Conservation (phyloP, 2,329 filamentous ascomycete genomes). For the Ophiostoma pallidulum region DNA sequence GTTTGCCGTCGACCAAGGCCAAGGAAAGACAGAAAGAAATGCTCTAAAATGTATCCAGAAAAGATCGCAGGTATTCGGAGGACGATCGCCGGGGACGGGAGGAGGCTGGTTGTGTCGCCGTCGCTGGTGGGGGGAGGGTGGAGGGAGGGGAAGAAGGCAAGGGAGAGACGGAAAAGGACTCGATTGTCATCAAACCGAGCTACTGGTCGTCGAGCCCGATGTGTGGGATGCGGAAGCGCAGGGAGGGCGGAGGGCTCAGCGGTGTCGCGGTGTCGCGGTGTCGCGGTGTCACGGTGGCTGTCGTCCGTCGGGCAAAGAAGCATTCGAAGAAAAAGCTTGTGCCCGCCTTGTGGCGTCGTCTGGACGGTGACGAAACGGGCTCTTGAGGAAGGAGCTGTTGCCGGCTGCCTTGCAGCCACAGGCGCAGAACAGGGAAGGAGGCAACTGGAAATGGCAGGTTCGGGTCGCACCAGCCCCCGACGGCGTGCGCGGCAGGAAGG, state of each 20-base stretch:
- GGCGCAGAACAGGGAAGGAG: background rate
- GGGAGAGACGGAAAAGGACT: background rate
- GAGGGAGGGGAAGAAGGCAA: background rate
- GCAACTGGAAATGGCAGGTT: background rate
- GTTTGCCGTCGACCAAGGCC: background rate
- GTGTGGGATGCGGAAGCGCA: conserved; percentile 3
- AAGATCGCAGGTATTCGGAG: no score
- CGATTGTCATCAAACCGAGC: background rate
- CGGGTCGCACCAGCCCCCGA: conserved; percentile 2
- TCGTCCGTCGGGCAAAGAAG: no score
- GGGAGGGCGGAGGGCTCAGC: no score
- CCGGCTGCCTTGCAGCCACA: background rate
- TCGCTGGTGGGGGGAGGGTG: background rate
- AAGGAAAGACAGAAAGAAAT: background rate
- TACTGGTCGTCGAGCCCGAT: background rate
- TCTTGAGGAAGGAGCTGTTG: background rate
- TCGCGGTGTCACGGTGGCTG: no score
- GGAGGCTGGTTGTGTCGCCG: background rate
- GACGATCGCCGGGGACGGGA: conserved; percentile 2
- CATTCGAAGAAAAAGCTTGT: no score
- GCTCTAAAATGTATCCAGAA: no score
- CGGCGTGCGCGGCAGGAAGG: conserved; percentile 1
- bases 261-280: no score
- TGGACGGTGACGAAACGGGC: no score
- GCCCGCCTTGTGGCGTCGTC: no score